Conservation (phyloP, 176 grass and related monocot genomes). For the Canna indica region DNA sequence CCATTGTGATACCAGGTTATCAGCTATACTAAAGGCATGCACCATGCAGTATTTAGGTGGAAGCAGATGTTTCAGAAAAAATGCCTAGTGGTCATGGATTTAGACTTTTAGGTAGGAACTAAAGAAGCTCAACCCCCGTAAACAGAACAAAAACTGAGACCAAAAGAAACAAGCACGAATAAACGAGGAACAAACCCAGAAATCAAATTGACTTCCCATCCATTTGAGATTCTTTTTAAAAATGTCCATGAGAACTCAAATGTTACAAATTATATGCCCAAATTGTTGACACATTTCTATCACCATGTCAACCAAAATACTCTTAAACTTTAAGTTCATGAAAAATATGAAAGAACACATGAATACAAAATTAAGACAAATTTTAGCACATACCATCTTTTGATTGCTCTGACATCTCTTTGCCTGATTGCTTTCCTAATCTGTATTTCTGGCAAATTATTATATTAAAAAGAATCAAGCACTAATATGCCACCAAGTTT, state of each 20-base stretch:
- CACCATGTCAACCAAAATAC: not conserved
- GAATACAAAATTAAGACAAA: slow-evolving; percentile 11
- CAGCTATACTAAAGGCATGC: not conserved
- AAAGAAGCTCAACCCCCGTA: not conserved
- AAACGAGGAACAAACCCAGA: not conserved
- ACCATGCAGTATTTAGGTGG: not conserved
- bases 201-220: not conserved
- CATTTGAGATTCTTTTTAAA: not conserved
- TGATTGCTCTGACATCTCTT: slow-evolving; percentile 65
- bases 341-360: not conserved
- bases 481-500: slow-evolving; percentile 12
- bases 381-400: slow-evolving; percentile 72
- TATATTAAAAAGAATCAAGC: slow-evolving; percentile 2
- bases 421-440: slow-evolving; percentile 86
- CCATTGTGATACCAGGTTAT: not conserved
- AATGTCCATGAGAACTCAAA: not conserved
- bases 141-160: not conserved
- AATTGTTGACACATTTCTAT: not conserved
- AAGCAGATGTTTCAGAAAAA: not conserved
- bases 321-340: too few relatives aligned
- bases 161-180: not conserved
- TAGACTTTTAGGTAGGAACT: too few relatives aligned
- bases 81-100: not conserved
- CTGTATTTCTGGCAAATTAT: slow-evolving; percentile 65
- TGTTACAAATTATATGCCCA: not conserved